Conservation (phyloP, 1,284 basidiomycete species). For the Sanghuangporus sanghuang region DNA sequence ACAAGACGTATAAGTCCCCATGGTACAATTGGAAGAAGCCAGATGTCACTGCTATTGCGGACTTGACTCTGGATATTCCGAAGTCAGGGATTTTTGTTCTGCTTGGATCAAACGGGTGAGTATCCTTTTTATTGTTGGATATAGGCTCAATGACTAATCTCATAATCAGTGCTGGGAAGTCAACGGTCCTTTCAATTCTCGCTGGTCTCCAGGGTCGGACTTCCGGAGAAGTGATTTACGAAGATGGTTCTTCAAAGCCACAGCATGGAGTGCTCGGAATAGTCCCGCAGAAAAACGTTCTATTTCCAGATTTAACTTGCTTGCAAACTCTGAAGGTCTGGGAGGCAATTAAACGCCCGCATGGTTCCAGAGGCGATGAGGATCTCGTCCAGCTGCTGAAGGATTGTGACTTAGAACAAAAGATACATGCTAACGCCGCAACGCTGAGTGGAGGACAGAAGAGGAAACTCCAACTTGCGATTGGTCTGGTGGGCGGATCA, state of each 20-base stretch:
- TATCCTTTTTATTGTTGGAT: constrained; percentile 6
- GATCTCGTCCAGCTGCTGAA: constrained; percentile 58
- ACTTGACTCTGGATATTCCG: constrained; percentile 62
- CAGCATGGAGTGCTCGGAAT: constrained; percentile 65
- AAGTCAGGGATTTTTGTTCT: constrained; percentile 70
- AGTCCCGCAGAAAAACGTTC: constrained; percentile 79
- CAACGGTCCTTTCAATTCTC: constrained; percentile 64
- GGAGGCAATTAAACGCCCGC: constrained; percentile 67
- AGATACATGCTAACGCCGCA: constrained; percentile 59
- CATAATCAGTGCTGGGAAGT: constrained; percentile 66
- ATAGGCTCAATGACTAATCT: neutral
- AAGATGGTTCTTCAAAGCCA: constrained; percentile 45
- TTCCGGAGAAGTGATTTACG: constrained; percentile 58
- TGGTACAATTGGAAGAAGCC: constrained; percentile 28
- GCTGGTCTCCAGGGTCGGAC: constrained; percentile 56
- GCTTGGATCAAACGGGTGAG: constrained; percentile 67
- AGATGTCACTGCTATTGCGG: constrained; percentile 52
- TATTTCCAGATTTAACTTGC: constrained; percentile 74
- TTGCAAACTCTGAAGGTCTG: constrained; percentile 70
- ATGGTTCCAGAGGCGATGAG: constrained; percentile 38
- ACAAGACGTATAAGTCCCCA: constrained; percentile 43
- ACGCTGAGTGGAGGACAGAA: constrained; percentile 79
- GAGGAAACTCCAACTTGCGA: constrained; percentile 74
- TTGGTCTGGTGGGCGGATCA: constrained; percentile 71
- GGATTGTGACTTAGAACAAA: constrained; percentile 68